Evolutionary conservation across 1,284 basidiomycete species (phyloP).

Genomic region (Cutaneotrichosporon mucoides): DNA sequence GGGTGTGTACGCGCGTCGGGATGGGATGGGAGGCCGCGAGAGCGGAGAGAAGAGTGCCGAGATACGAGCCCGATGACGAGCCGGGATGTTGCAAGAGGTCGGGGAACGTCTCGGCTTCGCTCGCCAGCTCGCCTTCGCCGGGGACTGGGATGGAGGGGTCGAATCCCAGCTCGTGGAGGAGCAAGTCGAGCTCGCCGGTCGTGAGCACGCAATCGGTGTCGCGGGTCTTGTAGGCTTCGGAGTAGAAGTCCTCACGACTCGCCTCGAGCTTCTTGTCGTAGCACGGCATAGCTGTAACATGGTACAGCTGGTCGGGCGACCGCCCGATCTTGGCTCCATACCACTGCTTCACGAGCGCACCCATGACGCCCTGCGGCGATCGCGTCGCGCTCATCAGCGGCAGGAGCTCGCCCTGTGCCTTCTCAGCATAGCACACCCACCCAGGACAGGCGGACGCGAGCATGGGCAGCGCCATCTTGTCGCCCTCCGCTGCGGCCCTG

Average conservation of each 20-base stretch:
- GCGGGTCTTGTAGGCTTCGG: slow-evolving; percentile 68
- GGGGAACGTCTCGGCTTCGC: slow-evolving; percentile 54
- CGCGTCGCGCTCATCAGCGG: slow-evolving; percentile 84
- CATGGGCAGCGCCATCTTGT: slow-evolving; percentile 63
- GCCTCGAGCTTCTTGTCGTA: slow-evolving; percentile 99
- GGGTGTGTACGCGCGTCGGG: slow-evolving; percentile 57
- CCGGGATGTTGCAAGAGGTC: slow-evolving; percentile 74
- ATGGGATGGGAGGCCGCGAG: slow-evolving; percentile 52
- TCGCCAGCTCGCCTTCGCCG: slow-evolving; percentile 49
- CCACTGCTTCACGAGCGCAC: slow-evolving; percentile 85
- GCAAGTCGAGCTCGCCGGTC: slow-evolving; percentile 85
- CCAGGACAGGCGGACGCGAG: slow-evolving; percentile 95
- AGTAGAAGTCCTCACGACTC: slow-evolving; percentile 84
- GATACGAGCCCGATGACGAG: slow-evolving; percentile 88
- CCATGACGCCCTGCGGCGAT: slow-evolving; percentile 92
- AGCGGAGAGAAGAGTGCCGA: slow-evolving; percentile 66
- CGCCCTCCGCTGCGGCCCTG: slow-evolving; percentile 33
- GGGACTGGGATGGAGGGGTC: slow-evolving; percentile 62
- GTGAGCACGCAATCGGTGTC: slow-evolving; percentile 98
- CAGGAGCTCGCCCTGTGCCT: slow-evolving; percentile 89
- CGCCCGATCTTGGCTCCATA: slow-evolving; percentile 61
- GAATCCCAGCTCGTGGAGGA: slow-evolving; percentile 78
- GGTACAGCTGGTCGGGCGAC: slow-evolving; percentile 82
- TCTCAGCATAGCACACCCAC: slow-evolving; percentile 99
- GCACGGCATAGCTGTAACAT: slow-evolving; percentile 97